These are phyloP conservation scores for Cichorium intybus DNA, from an alignment of 140 eudicot species.

Conservation along the genomic window DNA sequence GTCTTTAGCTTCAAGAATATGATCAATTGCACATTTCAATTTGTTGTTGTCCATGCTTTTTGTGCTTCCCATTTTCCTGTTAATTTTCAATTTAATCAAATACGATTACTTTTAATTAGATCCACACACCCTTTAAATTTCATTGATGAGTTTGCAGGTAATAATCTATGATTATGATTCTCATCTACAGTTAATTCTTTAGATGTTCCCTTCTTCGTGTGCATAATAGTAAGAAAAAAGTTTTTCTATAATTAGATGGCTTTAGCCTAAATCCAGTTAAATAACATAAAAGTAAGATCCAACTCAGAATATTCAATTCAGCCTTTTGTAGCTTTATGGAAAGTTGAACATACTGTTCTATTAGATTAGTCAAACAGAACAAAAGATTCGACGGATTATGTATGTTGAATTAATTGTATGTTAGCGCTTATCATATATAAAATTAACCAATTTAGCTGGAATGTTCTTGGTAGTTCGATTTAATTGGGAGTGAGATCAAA, in stretches of 20 bases:
- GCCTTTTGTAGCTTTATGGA: not conserved
- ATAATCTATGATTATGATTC: too few relatives aligned
- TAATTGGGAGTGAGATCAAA: not conserved
- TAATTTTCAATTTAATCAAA: not conserved
- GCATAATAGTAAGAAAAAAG: not conserved
- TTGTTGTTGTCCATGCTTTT: slow-evolving; percentile 51
- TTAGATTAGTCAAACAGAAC: not conserved
- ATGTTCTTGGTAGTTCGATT: not conserved
- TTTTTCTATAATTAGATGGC: not conserved
- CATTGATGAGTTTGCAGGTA: not conserved
- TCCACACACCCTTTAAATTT: not conserved
- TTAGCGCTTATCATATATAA: not conserved
- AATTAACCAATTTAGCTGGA: too few relatives aligned
- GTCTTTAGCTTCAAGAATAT: slow-evolving; percentile 77
- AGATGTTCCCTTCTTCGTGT: too few relatives aligned
- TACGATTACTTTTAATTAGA: not conserved
- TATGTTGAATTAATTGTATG: not conserved
- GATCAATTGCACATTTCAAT: slow-evolving; percentile 84
- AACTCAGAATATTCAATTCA: not conserved
- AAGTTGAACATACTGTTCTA: not conserved
- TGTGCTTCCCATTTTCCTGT: slow-evolving; percentile 67
- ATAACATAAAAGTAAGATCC: not conserved
- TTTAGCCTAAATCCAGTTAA: not conserved
- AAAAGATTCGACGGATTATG: not conserved
- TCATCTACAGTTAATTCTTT: too few relatives aligned